Evolutionary conservation across 306 rosid species (phyloP).

Genomic region (Ammopiptanthus mongolicus): DNA sequence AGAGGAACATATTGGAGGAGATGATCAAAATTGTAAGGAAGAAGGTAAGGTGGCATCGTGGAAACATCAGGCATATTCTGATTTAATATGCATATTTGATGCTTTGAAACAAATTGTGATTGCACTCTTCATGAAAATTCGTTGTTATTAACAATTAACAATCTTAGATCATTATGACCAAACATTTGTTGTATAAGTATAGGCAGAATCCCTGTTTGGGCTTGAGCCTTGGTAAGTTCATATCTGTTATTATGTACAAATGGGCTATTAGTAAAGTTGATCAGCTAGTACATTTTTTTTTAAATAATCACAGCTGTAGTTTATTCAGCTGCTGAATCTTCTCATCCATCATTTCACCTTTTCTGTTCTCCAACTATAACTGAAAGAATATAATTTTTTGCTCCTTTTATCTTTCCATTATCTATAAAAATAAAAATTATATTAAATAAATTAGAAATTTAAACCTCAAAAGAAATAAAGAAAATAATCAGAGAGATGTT

Average conservation of each 20-base stretch:
- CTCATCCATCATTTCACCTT: background rate
- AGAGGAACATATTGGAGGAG: conserved; percentile 80
- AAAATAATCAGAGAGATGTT: background rate
- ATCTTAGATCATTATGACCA: background rate
- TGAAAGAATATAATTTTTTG: background rate
- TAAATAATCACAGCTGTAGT: background rate
- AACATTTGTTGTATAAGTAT: background rate
- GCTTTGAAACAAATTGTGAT: conserved; percentile 1
- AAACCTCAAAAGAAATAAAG: background rate
- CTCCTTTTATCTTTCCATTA: background rate
- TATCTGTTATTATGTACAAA: background rate
- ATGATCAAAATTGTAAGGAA: conserved; percentile 90
- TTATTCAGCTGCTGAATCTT: conserved; percentile 3
- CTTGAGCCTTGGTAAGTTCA: background rate
- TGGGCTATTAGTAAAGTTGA: background rate
- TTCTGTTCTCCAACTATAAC: background rate
- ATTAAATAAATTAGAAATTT: background rate
- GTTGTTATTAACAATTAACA: background rate
- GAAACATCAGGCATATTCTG: background rate
- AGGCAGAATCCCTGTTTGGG: background rate
- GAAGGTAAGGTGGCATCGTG: conserved; percentile 56
- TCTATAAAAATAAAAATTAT: background rate
- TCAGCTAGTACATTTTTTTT: background rate
- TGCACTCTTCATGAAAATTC: background rate
- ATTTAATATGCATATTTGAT: conserved; percentile 19